Evolutionary conservation across 208 protist species (phyloP), one percentile per base, ranked within the genome.

Genomic region (Zelonia costaricensis): DNA sequence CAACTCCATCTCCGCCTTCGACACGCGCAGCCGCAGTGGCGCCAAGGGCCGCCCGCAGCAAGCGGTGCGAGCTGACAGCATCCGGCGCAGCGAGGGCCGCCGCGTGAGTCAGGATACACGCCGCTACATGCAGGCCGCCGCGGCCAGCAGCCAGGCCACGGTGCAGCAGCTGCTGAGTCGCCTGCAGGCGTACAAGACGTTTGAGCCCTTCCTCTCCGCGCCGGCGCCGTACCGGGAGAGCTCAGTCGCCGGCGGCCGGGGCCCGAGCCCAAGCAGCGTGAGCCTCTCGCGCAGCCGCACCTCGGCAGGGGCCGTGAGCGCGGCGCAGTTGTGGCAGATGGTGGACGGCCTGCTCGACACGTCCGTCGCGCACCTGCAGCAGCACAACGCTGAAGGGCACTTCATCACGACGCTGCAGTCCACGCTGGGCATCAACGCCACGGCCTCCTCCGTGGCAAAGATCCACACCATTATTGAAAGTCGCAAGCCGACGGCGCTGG

Each of bases 171-270:
- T 93, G 45, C 10, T 78, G 1, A 39, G 64, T 12, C 80, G 82
- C 2, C 62, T 93, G 58, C 74, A 78, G 51, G 63, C 65, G 35
- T 93, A 93, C 58, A 59, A 73, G 23, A 88, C 78, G 7, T 93
- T 90, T 73, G 60, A 82, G 31, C 76, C 86, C 2, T 49, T 80
- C 35, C 63, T 90, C 33, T 67, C 70, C 0, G 56, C 66, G 20
- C 75, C 74, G 38, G 35, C 47, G 4, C 20, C 52, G 10, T 78
- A 62, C 49, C 30, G 43, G 12, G 42, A 27, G 36, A n/a, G 27
- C 12, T 23, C 38, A 39, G 33, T 51, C 0, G 36, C 20, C 18
- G 35, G 64, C 18, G 54, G 62, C 9, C 12, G 38, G 1, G 16
- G 13, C 12, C 15, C 12, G n/a, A 7, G 42, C 13, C n/a, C 16